Conservation (phyloP, 2,329 filamentous ascomycete genomes). For the Orbilia blumenaviensis region DNA sequence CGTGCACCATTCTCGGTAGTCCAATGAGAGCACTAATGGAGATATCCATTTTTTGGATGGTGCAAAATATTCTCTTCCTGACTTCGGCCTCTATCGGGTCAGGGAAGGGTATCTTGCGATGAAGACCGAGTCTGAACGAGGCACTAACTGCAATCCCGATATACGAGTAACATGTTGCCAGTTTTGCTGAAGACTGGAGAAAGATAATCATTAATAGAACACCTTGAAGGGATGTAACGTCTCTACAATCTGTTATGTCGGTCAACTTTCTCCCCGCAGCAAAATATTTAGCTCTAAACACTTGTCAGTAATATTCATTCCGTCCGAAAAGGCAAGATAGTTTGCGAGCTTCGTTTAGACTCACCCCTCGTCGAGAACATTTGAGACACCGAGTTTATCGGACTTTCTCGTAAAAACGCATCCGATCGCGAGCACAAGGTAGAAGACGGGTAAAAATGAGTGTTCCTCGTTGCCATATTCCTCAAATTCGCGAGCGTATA, state of each 20-base stretch:
- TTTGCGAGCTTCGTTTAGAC: conserved; percentile 41
- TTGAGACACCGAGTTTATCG: conserved; percentile 64
- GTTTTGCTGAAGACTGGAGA: conserved; percentile 78
- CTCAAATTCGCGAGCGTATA: conserved; percentile 76
- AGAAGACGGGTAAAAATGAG: conserved; percentile 75
- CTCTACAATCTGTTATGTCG: conserved; percentile 67
- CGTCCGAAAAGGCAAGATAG: conserved; percentile 2
- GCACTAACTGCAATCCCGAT: conserved; percentile 80
- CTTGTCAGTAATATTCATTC: conserved; percentile 10
- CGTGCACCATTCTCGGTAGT: conserved; percentile 71
- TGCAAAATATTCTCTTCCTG: conserved; percentile 73
- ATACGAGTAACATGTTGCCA: conserved; percentile 82
- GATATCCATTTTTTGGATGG: conserved; percentile 75
- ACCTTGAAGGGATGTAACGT: conserved; percentile 77
- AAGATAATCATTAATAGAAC: conserved; percentile 83
- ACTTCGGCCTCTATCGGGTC: conserved; percentile 72
- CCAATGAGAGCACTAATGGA: conserved; percentile 75
- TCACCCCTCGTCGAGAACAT: conserved; percentile 68
- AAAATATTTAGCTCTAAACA: conserved; percentile 76
- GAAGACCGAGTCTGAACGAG: conserved; percentile 78
- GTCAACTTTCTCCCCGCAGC: conserved; percentile 73
- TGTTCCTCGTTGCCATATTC: conserved; percentile 72
- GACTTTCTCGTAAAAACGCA: conserved; percentile 74
- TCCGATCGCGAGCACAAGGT: conserved; percentile 75
- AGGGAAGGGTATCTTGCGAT: conserved; percentile 74